Base-by-base conservation (phyloP, 1,284 basidiomycete species). In the Agaricales sp. region DNA sequence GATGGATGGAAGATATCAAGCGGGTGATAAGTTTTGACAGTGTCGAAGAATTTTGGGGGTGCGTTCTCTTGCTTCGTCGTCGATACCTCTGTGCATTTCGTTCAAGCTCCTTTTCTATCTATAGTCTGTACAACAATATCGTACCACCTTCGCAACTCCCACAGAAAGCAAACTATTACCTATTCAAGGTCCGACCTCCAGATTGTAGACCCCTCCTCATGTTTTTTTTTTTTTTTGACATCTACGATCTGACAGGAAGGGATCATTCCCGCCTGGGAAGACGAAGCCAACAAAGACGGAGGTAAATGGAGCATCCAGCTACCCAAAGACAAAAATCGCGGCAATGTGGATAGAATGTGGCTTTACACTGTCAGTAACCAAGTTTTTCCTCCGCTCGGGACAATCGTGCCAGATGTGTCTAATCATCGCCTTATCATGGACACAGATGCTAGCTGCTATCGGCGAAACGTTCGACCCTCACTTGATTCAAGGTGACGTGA, bases 291-390 rank as follows among this genome's bases (percentile, higher is more conserved):
- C 71, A 92, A 93, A 65, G 79, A 89, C 57, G 95, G 95, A 46
- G 95, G 95, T 52, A 99, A 98, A 71, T 99, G 95, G 95, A 89
- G 87, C 61, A 92, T 99, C 55, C 96, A 99, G 67, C 72, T 99
- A 24, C 95, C 96, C 22, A 87, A 90, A 63, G 95, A 98, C 58
- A 98, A 97, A 75, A 92, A 88, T 62, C 77, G 87, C 50, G 63
- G 58, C 25, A 70, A 80, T 45, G 87, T 99, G 49, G 95, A 99
- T 68, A 87, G 84, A 63, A 91, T 94, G 82, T 99, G 96, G 95
- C 78, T 99, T 46, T 94, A 94, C 71, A 98, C 95, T 38, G 92
- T 94, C 62, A 54, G 78, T 67, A 19, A 16, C 23, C 16, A 21
- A 16, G 49, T 38, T 43, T 14, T 41, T 44, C 22, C 49, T 44